Percentiles rank a stretch among this genome's conserved stretches.
phyloP scores from a whole-genome alignment of 345 rosid genomes.

The Syzygium grande region DNA sequence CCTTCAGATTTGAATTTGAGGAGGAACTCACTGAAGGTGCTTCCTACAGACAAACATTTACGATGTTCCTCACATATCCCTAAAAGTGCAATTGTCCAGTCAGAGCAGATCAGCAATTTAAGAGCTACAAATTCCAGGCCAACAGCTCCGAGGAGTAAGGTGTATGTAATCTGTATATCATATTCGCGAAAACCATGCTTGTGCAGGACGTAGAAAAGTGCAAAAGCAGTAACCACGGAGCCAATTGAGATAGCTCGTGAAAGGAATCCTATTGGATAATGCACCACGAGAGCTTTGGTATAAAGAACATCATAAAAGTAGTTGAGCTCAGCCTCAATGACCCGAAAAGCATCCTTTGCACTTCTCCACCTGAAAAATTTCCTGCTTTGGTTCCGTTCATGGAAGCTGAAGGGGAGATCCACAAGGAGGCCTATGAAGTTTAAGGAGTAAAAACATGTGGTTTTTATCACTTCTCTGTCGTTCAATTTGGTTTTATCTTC shows the following conservation, averaged over 20 bases:
- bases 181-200: background rate
- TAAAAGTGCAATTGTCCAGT: background rate
- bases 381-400: background rate
- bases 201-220: background rate
- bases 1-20: background rate
- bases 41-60: background rate
- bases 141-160: background rate
- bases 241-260: background rate
- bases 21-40: background rate
- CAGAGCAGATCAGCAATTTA: background rate
- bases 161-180: background rate
- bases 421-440: background rate
- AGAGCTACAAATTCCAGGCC: background rate
- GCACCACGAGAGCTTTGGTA: background rate
- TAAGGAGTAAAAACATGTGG: background rate
- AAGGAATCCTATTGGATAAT: background rate
- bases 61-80: background rate
- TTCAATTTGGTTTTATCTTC: background rate
- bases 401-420: background rate
- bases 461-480: background rate
- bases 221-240: background rate
- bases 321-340: background rate
- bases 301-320: background rate
- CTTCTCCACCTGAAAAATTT: background rate
- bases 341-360: background rate